Conservation (phyloP, 2,329 filamentous ascomycete genomes). For the Cercospora janseana region DNA sequence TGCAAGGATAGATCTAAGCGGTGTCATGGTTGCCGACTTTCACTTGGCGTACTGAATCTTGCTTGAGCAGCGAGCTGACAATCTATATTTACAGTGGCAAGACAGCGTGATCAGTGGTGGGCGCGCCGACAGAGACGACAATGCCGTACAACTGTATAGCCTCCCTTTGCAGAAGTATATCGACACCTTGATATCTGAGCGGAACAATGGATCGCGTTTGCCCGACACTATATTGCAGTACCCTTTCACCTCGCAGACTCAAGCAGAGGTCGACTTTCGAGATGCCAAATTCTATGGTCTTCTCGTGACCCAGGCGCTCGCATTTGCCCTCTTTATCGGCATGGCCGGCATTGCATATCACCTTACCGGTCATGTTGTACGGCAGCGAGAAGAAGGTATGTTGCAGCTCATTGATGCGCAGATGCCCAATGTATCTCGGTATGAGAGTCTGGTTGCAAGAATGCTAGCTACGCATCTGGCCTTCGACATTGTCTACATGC, state of each 20-base stretch:
- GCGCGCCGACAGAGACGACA: conserved; percentile 61
- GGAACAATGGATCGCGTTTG: conserved; percentile 43
- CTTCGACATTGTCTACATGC: conserved; percentile 73
- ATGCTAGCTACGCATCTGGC: conserved; percentile 74
- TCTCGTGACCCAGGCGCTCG: conserved; percentile 73
- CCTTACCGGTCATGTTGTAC: conserved; percentile 76
- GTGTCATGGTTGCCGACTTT: not conserved
- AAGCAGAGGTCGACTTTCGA: conserved; percentile 61
- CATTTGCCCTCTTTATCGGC: conserved; percentile 71
- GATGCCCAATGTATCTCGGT: conserved; percentile 71
- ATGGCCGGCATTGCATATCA: conserved; percentile 81
- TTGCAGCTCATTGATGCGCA: conserved; percentile 84
- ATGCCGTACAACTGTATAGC: conserved; percentile 72
- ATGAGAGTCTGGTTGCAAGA: conserved; percentile 72
- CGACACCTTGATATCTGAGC: conserved; percentile 64
- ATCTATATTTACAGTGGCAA: conserved; percentile 34
- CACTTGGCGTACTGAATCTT: not conserved
- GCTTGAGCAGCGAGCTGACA: not conserved
- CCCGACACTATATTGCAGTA: conserved; percentile 56
- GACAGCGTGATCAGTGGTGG: conserved; percentile 75
- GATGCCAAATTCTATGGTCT: conserved; percentile 70
- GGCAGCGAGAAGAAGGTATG: conserved; percentile 83
- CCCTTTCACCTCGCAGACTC: conserved; percentile 69
- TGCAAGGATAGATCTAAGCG: not conserved
- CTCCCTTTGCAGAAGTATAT: conserved; percentile 77